These are phyloP conservation scores for Pterocarpus macrocarpus DNA, from an alignment of 306 rosid genomes.

Conservation along the genomic window DNA sequence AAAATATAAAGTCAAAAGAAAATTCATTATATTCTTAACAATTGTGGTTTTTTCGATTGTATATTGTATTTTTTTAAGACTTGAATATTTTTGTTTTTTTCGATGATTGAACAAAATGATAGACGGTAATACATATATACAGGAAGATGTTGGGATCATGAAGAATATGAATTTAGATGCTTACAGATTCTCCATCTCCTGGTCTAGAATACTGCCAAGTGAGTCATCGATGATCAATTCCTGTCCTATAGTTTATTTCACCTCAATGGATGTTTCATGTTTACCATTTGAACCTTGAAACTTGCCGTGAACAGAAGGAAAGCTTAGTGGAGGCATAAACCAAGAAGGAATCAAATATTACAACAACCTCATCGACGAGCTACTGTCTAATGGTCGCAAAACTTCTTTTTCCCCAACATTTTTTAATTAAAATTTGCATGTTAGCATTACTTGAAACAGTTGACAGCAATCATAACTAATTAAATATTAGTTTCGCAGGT, in stretches of 20 bases:
- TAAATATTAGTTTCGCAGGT: constrained; percentile 42
- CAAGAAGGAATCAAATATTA: constrained; percentile 63
- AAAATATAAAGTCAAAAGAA: not conserved
- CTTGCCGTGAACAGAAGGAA: constrained; percentile 53
- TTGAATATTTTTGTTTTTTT: not conserved
- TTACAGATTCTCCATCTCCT: constrained; percentile 73
- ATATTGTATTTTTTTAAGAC: too few species aligned
- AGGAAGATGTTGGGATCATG: constrained; percentile 76
- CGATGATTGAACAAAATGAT: not conserved
- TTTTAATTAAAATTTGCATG: not conserved
- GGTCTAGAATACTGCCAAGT: constrained; percentile 80
- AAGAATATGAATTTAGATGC: constrained; percentile 67
- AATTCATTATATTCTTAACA: not conserved
- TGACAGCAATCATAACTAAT: not conserved
- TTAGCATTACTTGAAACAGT: not conserved
- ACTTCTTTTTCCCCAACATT: not conserved
- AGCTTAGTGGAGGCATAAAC: constrained; percentile 66
- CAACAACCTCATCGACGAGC: constrained; percentile 65
- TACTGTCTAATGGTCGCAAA: constrained; percentile 57
- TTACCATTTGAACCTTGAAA: not conserved
- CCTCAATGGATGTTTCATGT: not conserved
- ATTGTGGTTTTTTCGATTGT: too few species aligned
- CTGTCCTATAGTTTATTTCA: not conserved
- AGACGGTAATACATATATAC: not conserved
- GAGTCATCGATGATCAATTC: not conserved